These are phyloP conservation scores for Onygenales sp. DNA, from an alignment of 2,329 filamentous ascomycete species.

Conservation along the genomic window DNA sequence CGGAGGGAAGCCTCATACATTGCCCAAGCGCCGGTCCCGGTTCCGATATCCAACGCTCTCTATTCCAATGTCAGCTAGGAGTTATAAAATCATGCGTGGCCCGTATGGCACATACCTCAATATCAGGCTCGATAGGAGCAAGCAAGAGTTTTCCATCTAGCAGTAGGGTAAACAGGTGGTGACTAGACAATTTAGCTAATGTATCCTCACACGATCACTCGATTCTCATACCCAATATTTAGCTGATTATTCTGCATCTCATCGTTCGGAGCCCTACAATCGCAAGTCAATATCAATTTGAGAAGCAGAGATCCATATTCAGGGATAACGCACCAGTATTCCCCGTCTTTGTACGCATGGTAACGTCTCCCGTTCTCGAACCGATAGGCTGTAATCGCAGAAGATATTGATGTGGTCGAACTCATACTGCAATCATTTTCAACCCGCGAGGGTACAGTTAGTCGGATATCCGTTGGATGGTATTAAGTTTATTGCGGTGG, in stretches of 20 bases:
- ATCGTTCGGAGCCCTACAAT: constrained; percentile 9
- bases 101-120: neutral
- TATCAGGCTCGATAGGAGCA: neutral
- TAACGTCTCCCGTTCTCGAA: constrained; percentile 17
- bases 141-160: neutral
- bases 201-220: neutral
- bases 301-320: no score
- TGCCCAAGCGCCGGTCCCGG: constrained; percentile 48
- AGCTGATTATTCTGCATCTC: constrained; percentile 15
- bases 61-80: neutral
- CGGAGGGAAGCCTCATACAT: constrained; percentile 25
- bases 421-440: neutral
- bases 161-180: neutral
- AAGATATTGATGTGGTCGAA: constrained; percentile 14
- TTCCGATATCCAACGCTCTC: constrained; percentile 34
- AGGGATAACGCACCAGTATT: constrained; percentile 3
- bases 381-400: constrained; percentile 14
- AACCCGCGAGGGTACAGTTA: no score
- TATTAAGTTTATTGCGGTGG: no score
- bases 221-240: constrained; percentile 11
- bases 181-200: neutral
- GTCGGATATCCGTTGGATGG: no score
- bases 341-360: constrained; percentile 17
- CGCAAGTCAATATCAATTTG: no score
- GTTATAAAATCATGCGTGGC: no score